Conservation (phyloP, 2,329 filamentous ascomycete genomes). For the Apiospora sp. region DNA sequence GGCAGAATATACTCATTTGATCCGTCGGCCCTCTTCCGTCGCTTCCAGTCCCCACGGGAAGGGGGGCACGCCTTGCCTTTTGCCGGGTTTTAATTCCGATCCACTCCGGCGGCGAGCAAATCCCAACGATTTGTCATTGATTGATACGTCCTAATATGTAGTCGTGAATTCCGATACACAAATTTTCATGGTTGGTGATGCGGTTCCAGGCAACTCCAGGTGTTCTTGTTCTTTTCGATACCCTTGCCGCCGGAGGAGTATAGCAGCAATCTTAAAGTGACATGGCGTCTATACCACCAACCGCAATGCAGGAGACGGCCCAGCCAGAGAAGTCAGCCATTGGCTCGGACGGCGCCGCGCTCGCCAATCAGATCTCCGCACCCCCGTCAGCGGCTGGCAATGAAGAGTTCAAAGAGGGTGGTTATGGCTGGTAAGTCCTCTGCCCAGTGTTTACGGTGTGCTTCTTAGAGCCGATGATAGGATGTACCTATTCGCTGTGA, state of each 20-base stretch:
- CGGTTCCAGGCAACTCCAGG: not conserved
- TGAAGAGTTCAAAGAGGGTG: slow-evolving; percentile 56
- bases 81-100: slow-evolving; percentile 8
- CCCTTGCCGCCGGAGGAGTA: slow-evolving; percentile 11
- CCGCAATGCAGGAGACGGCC: not conserved
- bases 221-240: slow-evolving; percentile 12
- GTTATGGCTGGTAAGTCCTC: slow-evolving; percentile 63
- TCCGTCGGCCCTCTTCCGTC: slow-evolving; percentile 18
- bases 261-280: not conserved
- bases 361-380: not conserved
- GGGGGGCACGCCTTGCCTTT: slow-evolving; percentile 19
- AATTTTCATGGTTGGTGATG: slow-evolving; percentile 13
- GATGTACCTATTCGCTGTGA: not conserved
- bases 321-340: slow-evolving; percentile 1
- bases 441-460: not conserved
- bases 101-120: not conserved
- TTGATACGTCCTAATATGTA: not conserved
- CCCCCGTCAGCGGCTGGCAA: not conserved
- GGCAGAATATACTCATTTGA: not conserved
- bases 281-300: slow-evolving; percentile 12
- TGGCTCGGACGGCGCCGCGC: slow-evolving; percentile 1
- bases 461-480: not conserved
- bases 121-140: slow-evolving; percentile 14
- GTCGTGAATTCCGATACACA: not conserved
- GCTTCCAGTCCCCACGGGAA: slow-evolving; percentile 16